Evolutionary conservation across 129 eudicot species (phyloP), one percentile per base, ranked within the genome.

Genomic region (Flaveria robusta): DNA sequence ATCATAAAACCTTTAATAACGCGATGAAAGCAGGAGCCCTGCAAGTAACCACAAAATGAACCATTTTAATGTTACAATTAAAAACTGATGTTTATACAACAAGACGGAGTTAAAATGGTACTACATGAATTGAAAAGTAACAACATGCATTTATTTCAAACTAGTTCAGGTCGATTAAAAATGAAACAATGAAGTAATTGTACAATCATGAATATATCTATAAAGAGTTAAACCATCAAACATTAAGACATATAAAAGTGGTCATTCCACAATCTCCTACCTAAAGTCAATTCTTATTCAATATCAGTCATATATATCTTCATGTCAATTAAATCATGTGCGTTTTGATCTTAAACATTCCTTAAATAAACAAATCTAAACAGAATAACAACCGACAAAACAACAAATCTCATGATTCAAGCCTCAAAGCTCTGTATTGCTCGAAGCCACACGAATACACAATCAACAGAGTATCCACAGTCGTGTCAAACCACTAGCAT

Each of bases 1-100:
- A 91, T 77, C 93, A 94, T 86, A 69, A 81, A 86, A 23, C 97
- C 96, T 86, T 87, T 91, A 51, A 91, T 78, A 51, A 94, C 71
- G 16, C 90, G 93, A 74, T 89, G 91, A 64, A 94, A 94, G 80
- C 90, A 84, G 0, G 91, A 81, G 0, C 98, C 98, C 98, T 94
- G 88, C 76, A 72, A 42, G 55, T 27, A 43, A 59, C 55, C 69
- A 69, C 27, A 22, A 20, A 70, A 79, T 39, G n/a, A 64, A 27
- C 24, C 7, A 37, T 20, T 66, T 29, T 29, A 37, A 37, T 64
- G 13, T 52, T 16, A 9, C 5, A 9, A 16, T 71, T 23, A 10
- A 8, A 71, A 27, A 45, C 15, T 26, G 9, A 60, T 64, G 51
- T 15, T 1, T n/a, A 65, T 10, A 64, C 51, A 75, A 49, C 64